Conservation (phyloP, 352 stramenopile genomes). For the Phytopythium delawarense region DNA sequence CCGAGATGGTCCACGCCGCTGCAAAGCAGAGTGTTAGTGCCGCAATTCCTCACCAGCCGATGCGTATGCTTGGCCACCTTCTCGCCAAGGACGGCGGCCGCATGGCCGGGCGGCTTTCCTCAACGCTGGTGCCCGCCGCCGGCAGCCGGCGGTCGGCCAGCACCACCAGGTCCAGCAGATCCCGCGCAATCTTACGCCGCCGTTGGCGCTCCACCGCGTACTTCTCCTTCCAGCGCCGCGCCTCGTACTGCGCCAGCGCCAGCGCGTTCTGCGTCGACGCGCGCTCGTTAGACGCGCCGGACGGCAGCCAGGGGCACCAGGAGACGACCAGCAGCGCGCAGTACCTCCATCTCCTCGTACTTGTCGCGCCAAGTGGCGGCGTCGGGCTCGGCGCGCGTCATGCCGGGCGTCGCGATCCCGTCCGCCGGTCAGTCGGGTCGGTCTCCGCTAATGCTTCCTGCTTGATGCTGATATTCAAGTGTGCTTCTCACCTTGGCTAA, state of each 20-base stretch:
- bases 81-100: conserved; percentile 40
- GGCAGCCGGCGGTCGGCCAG: conserved; percentile 26
- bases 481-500: not conserved
- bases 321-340: not conserved
- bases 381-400: conserved; percentile 16
- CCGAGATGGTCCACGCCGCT: conserved; percentile 48
- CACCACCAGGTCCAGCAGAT: conserved; percentile 62
- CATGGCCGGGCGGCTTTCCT: not conserved
- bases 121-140: not conserved
- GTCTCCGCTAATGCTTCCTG: too few relatives aligned
- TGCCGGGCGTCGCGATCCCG: not conserved
- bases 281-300: not conserved
- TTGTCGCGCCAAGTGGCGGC: conserved; percentile 31
- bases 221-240: conserved; percentile 78
- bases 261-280: conserved; percentile 43
- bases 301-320: not conserved
- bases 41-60: not conserved
- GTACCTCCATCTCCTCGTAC: conserved; percentile 41
- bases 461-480: too few relatives aligned
- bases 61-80: conserved; percentile 18
- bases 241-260: conserved; percentile 59
- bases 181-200: conserved; percentile 57
- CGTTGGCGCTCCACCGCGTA: conserved; percentile 66
- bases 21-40: not conserved
- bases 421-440: too few relatives aligned